Conservation (phyloP, 768 basidiomycete genomes). For the Lanmaoa rubissima region DNA sequence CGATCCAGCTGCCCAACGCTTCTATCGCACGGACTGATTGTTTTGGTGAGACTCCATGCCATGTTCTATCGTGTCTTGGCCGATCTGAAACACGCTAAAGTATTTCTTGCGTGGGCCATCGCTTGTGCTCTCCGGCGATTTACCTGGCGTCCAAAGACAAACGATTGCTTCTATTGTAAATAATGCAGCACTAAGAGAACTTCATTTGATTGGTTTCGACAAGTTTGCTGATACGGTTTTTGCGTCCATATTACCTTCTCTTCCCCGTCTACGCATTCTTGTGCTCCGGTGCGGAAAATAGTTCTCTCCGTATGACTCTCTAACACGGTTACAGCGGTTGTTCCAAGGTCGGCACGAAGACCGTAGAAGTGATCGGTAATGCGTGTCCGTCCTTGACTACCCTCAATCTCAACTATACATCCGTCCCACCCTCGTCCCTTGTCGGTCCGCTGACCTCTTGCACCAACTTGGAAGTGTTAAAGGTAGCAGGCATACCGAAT, state of each 20-base stretch:
- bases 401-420: constrained; percentile 63
- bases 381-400: constrained; percentile 43
- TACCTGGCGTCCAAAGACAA: constrained; percentile 51
- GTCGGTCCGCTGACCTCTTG: constrained; percentile 40
- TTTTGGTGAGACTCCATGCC: constrained; percentile 40
- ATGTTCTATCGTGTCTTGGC: neutral
- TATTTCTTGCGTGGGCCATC: constrained; percentile 57
- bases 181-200: constrained; percentile 37
- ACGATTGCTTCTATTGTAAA: constrained; percentile 47
- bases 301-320: constrained; percentile 7
- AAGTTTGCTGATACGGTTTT: constrained; percentile 53
- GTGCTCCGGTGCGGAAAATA: constrained; percentile 48
- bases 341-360: constrained; percentile 51
- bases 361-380: constrained; percentile 42
- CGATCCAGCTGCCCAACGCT: constrained; percentile 48
- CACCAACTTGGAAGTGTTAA: constrained; percentile 49
- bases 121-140: constrained; percentile 43
- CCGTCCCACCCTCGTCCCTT: constrained; percentile 48
- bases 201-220: constrained; percentile 51
- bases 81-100: constrained; percentile 30
- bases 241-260: constrained; percentile 45
- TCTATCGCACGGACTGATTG: constrained; percentile 54
- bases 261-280: constrained; percentile 46
- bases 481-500: constrained; percentile 58
- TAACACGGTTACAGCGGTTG: constrained; percentile 48